phyloP scores from a whole-genome alignment of 2,329 filamentous ascomycete genomes.

The Neophaeococcomyces aloes region DNA sequence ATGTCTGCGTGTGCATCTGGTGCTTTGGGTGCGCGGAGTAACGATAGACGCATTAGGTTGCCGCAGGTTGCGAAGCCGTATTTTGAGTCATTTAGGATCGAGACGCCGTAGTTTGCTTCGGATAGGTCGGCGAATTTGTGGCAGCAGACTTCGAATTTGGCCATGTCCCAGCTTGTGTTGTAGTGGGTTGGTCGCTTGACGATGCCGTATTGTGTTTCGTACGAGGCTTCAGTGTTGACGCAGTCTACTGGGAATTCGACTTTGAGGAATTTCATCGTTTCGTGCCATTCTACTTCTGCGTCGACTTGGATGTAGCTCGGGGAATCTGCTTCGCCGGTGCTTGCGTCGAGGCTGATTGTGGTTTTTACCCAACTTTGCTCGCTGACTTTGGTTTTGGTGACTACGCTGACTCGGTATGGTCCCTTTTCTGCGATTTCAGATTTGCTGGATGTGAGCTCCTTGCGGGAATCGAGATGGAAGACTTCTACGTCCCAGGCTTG shows the following conservation, averaged over 20 bases:
- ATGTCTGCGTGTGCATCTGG: constrained; percentile 92
- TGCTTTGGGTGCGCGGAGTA: constrained; percentile 80
- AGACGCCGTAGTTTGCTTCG: constrained; percentile 79
- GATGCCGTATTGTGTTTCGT: constrained; percentile 90
- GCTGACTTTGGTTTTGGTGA: constrained; percentile 79
- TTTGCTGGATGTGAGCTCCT: constrained; percentile 58
- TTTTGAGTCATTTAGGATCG: constrained; percentile 88
- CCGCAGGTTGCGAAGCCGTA: constrained; percentile 90
- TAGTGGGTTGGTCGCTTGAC: constrained; percentile 88
- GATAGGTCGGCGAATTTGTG: constrained; percentile 90
- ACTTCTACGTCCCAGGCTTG: constrained; percentile 98
- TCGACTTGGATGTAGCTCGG: constrained; percentile 65
- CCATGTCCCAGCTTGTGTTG: constrained; percentile 96
- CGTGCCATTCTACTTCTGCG: constrained; percentile 90
- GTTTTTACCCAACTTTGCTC: constrained; percentile 77
- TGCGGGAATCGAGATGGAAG: constrained; percentile 78
- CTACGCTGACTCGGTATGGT: constrained; percentile 66
- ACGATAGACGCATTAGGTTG: constrained; percentile 76
- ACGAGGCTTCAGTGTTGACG: constrained; percentile 80
- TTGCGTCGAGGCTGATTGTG: constrained; percentile 67
- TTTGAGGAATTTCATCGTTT: constrained; percentile 96
- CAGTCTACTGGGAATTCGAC: constrained; percentile 95
- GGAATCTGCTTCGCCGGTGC: constrained; percentile 44
- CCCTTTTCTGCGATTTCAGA: constrained; percentile 63
- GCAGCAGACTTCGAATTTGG: constrained; percentile 93